A percentile compares a stretch with the other conserved stretches of the same genome.
Conservation (phyloP, 2,329 filamentous ascomycete genomes). For the Penicillium sp. region DNA sequence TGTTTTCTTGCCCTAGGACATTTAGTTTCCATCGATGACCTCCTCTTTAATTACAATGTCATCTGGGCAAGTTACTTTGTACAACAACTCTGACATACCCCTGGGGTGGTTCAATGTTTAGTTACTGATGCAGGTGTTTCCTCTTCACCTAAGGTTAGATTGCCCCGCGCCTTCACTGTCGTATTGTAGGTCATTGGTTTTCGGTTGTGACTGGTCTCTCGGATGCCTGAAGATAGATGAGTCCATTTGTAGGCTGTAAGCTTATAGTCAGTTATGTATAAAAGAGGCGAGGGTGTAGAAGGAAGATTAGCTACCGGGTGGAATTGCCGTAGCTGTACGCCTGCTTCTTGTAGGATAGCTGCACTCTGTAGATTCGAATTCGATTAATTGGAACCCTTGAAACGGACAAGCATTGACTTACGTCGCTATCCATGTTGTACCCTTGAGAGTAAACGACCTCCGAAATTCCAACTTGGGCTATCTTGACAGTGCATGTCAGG, state of each 20-base stretch:
- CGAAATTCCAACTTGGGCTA: conserved; percentile 90
- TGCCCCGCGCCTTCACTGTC: not conserved
- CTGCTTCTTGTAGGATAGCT: conserved; percentile 76
- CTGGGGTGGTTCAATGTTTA: not conserved
- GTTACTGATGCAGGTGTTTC: not conserved
- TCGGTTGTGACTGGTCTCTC: not conserved
- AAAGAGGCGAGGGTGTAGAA: not conserved
- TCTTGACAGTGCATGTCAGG: conserved; percentile 97
- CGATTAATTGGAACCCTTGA: not conserved
- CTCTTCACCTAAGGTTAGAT: not conserved
- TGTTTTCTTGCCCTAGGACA: not conserved
- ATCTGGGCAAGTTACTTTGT: not conserved
- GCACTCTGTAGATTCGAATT: conserved; percentile 56
- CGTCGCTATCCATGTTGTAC: conserved; percentile 88
- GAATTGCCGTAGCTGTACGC: conserved; percentile 83
- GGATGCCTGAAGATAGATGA: conserved; percentile 61
- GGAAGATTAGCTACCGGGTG: conserved; percentile 62
- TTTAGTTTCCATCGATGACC: not conserved
- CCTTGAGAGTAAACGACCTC: conserved; percentile 94
- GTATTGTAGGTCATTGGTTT: not conserved
- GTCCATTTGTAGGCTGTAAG: conserved; percentile 60
- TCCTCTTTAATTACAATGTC: not conserved
- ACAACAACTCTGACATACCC: not conserved
- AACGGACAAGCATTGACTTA: conserved; percentile 26
- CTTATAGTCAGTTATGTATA: conserved; percentile 1